These are phyloP conservation scores for Protomyces gravidus DNA, from an alignment of 1,139 yeast species.

Conservation along the genomic window DNA sequence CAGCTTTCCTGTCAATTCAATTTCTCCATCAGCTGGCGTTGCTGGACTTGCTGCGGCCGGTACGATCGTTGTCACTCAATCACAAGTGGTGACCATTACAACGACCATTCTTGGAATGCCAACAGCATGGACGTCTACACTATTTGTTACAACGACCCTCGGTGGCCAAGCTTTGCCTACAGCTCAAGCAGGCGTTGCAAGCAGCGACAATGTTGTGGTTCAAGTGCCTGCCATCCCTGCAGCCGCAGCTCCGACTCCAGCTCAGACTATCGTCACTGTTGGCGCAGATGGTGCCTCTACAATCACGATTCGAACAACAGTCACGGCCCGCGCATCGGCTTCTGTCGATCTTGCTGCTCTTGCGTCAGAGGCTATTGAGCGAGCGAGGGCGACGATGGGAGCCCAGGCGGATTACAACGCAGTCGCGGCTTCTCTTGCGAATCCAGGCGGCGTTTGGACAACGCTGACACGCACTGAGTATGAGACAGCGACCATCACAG, in stretches of 20 bases:
- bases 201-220: not conserved
- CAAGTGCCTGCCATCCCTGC: not conserved
- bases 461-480: slow-evolving; percentile 8
- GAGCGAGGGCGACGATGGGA: not conserved
- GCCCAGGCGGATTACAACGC: not conserved
- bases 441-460: slow-evolving; percentile 7
- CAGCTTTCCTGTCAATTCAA: not conserved
- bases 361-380: not conserved
- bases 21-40: not conserved
- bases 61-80: not conserved
- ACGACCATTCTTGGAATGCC: not conserved
- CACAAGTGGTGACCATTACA: no score
- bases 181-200: not conserved
- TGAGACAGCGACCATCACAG: slow-evolving; percentile 8
- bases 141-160: not conserved
- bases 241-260: not conserved
- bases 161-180: not conserved
- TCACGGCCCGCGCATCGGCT: not conserved
- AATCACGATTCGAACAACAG: not conserved
- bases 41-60: not conserved
- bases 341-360: not conserved
- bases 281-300: not conserved
- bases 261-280: not conserved
- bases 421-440: not conserved
- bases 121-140: not conserved